phyloP scores from a whole-genome alignment of 192 early-diverging fungal species.

The Phlyctochytrium planicorne region DNA sequence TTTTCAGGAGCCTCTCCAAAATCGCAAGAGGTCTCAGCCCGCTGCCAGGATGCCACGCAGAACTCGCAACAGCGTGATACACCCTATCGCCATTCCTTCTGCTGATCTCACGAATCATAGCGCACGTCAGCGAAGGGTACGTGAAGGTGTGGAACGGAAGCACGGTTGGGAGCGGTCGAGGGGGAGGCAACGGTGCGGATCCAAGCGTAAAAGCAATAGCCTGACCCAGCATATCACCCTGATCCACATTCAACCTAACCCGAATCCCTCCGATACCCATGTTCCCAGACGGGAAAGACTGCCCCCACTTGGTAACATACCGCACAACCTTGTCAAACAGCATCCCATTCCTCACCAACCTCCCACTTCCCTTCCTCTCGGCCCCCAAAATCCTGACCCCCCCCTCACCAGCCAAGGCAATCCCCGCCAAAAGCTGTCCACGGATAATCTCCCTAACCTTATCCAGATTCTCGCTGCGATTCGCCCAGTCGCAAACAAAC shows the following conservation, averaged over 20 bases:
- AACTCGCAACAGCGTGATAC: conserved; percentile 65
- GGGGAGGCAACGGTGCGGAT: conserved; percentile 9
- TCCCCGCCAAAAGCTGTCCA: conserved; percentile 55
- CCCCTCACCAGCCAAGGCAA: not conserved
- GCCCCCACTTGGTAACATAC: not conserved
- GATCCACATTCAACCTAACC: not conserved
- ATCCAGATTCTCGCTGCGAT: conserved; percentile 72
- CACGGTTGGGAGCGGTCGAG: conserved; percentile 77
- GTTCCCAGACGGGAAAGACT: not conserved
- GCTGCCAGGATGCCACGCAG: conserved; percentile 57
- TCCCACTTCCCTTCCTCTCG: conserved; percentile 21
- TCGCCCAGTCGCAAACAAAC: conserved; percentile 89
- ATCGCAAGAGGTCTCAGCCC: conserved; percentile 51
- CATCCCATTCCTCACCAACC: conserved; percentile 22
- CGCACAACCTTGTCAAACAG: too few species aligned
- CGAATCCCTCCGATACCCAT: too few species aligned
- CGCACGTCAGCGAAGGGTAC: conserved; percentile 72
- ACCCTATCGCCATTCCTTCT: conserved; percentile 84
- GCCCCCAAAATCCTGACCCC: conserved; percentile 44
- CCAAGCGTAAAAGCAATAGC: not conserved
- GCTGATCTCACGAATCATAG: conserved; percentile 82
- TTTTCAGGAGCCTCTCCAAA: conserved; percentile 27
- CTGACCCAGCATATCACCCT: not conserved
- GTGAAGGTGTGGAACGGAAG: conserved; percentile 95
- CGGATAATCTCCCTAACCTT: conserved; percentile 75